Evolutionary conservation across 2,329 filamentous ascomycete species (phyloP), one percentile per base, ranked within the genome.

Genomic region (Bipolaris victoriae): DNA sequence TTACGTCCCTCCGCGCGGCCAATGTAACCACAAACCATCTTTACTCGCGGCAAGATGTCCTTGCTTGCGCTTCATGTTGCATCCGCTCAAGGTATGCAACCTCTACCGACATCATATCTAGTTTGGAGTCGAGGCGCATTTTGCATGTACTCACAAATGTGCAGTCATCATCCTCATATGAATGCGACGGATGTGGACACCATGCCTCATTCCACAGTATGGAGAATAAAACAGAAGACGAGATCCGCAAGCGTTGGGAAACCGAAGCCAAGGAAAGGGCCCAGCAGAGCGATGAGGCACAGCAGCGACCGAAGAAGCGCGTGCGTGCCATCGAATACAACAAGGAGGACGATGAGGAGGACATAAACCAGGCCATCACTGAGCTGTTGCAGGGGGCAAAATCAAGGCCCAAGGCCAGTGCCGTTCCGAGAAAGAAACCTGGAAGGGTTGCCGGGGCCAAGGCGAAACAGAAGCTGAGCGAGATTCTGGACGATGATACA

Each of bases 61-160:
- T 4, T 85, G 83, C 66, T 70, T 83, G 40, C 77, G 83, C 16
- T 85, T 84, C 74, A 85, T 85, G 83, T 70, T 84, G 6, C 83
- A 85, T 69, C 83, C 83, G 0, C 74, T 84, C 41, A 84, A 85
- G 73, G 82, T 80, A 66, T 47, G 64, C 26, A 31, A 13, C 29
- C 1, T 10, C 16, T 24, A 4, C 37, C 20, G 3, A 16, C 3
- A 16, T 9, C 7, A 18, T 16, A 10, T 7, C 20, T 7, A 7
- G 20, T 15, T 18, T 29, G 2, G 13, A 11, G n/a, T 5, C 10
- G 15, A 22, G 15, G 7, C 24, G 5, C 9, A 26, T 31, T 29
- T 13, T n/a, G 10, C 35, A 9, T 49, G 26, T 44, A 15, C 40
- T 55, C n/a, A 61, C 44, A 18, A 1, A 15, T 7, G 7, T 26